Evolutionary conservation across 2,329 filamentous ascomycete species (phyloP), one percentile per base, ranked within the genome.

Genomic region (Podosphaera aphanis): DNA sequence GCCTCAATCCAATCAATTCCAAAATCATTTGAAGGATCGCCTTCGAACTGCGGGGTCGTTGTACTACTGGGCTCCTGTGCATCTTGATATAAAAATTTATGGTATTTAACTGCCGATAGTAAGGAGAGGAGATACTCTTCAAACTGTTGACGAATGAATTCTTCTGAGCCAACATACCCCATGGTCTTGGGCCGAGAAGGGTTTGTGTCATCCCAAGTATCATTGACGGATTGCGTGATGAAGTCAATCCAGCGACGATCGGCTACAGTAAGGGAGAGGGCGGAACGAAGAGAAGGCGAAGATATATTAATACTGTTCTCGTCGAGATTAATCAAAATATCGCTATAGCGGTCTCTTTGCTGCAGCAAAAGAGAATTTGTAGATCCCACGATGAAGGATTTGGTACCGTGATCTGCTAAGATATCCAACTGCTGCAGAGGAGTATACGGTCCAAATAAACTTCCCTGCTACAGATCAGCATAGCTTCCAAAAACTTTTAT

Each of bases 191-290:
- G 90, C 42, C 83, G 72, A 50, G 76, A 74, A 0, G 90, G 90
- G 56, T 95, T 88, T 3, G 76, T 67, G 37, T 93, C 84, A 58
- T 98, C 90, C 90, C 90, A 98, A 0, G 90, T 94, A 52, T 95
- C 85, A 56, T 90, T 83, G 19, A 98, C 83, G 35, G 85, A 82
- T 55, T 93, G 83, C 0, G 85, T 92, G 46, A 98, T 71, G 55
- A 85, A 86, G 63, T 98, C 90, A 53, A 98, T 94, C 88, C 90
- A 98, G 47, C 90, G 73, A 48, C 90, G 74, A 58, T 98, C 90
- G 0, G 90, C 81, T 8, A 77, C 77, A 0, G 90, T 90, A 2
- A 98, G 73, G 0, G 73, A 63, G 4, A 95, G 67, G 1, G 85
- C 85, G 33, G 69, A 65, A 43, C 80, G 77, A 13, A 98, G 68